phyloP scores from a whole-genome alignment of 208 protist genomes.

The Wallacemonas collosoma region DNA sequence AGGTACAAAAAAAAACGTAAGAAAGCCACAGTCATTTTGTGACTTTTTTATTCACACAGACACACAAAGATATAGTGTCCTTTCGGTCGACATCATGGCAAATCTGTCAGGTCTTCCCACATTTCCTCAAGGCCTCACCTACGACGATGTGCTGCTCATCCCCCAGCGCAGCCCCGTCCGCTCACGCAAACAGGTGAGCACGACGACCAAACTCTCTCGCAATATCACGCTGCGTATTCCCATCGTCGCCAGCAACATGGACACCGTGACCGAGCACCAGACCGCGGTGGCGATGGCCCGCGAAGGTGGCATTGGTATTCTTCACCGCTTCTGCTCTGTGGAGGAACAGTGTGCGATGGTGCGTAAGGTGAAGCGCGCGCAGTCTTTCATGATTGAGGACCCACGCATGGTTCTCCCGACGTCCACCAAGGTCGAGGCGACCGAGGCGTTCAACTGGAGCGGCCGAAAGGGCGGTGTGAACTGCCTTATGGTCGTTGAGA shows the following conservation, averaged over 20 bases:
- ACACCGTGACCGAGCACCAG: slow-evolving; percentile 91
- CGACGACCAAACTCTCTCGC: slow-evolving; percentile 65
- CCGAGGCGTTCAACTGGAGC: slow-evolving; percentile 65
- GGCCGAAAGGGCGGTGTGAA: slow-evolving; percentile 77
- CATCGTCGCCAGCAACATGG: slow-evolving; percentile 93
- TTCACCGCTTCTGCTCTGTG: slow-evolving; percentile 90
- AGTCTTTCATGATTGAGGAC: slow-evolving; percentile 89
- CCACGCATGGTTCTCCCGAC: slow-evolving; percentile 74
- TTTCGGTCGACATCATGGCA: neutral
- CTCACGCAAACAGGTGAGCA: slow-evolving; percentile 70
- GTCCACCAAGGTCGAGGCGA: slow-evolving; percentile 60
- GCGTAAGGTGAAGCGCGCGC: slow-evolving; percentile 88
- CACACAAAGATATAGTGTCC: too few relatives aligned
- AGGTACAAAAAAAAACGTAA: too few relatives aligned
- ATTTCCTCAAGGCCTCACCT: slow-evolving; percentile 74
- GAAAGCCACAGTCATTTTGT: too few relatives aligned
- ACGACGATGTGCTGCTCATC: slow-evolving; percentile 91
- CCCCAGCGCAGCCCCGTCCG: slow-evolving; percentile 77
- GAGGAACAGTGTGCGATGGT: slow-evolving; percentile 90
- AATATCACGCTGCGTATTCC: slow-evolving; percentile 79
- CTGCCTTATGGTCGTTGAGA: slow-evolving; percentile 81
- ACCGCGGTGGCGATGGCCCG: slow-evolving; percentile 86
- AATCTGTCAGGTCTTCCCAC: slow-evolving; percentile 13
- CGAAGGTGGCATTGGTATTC: slow-evolving; percentile 89
- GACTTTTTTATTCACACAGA: slow-evolving; percentile 6